Base-by-base conservation (phyloP, 208 protist species). In the Vickermania spadyakhi region DNA sequence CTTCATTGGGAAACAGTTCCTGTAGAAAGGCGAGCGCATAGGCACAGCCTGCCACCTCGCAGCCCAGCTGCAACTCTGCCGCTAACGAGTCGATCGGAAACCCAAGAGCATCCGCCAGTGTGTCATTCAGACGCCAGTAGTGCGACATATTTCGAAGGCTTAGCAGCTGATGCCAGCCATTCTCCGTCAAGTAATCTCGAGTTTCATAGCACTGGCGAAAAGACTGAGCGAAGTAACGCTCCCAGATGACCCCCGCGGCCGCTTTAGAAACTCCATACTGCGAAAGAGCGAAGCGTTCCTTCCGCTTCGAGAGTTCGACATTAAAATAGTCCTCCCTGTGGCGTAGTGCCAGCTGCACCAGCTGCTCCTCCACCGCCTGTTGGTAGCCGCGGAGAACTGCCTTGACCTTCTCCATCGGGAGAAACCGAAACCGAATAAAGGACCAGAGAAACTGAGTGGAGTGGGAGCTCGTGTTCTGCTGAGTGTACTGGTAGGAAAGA, bases 121-220 rank as follows among this genome's bases (percentile, higher is more conserved):
- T 5, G 5, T 55, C 51, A 22, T 55, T 27, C 5, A 55, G 25
- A 7, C 51, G 13, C 51, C 51, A 55, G 7, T 28, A 7, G 21
- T 55, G 13, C 5, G 13, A 28, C n/a, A 23, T 5, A 23, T 81
- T 90, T 49, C 84, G 85, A n/a, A 96, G 76, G 56, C 70, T 70
- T n/a, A 96, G 64, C 58, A 96, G 68, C 45, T 85, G 81, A 55
- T 93, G 85, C 86, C 89, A 96, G 31, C 89, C 89, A 49, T 75
- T 62, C 59, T 95, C 84, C 30, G 68, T 73, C 7, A 91, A 75
- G 55, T 76, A 86, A 69, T 95, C 84, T 31, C 75, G 75, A 26
- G 68, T 72, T 31, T 81, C 70, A 49, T 86, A 60, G 60, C 72
- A 83, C 23, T 77, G 58, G 30, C 80, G 74, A 27, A 92, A 67